phyloP scores from a whole-genome alignment of 2,329 filamentous ascomycete genomes.

The Trichophyton simii region DNA sequence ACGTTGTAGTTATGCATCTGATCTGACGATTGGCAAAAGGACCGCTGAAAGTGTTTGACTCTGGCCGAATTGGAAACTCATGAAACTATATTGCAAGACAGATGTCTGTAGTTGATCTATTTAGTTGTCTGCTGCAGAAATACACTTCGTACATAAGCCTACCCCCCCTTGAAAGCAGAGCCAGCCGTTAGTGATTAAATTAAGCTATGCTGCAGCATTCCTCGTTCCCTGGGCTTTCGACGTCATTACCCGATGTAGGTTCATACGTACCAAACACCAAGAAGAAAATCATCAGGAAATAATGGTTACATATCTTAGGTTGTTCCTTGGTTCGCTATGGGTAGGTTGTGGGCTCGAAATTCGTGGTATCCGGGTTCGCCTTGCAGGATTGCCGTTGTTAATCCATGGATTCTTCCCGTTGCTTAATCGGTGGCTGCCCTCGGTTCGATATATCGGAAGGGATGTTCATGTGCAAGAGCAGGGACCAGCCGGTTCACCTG shows the following conservation, averaged over 20 bases:
- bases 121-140: background rate
- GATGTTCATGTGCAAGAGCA: background rate
- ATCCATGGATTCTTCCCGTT: constrained; percentile 4
- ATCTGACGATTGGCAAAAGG: background rate
- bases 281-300: background rate
- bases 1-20: background rate
- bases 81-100: background rate
- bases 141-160: background rate
- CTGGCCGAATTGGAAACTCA: background rate
- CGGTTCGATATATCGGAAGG: background rate
- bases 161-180: background rate
- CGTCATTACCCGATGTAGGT: background rate
- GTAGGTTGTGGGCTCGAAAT: background rate
- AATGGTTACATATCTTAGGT: background rate
- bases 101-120: background rate
- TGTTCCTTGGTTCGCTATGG: constrained; percentile 1
- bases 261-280: background rate
- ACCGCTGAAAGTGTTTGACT: background rate
- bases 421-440: background rate
- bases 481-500: background rate
- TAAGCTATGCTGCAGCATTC: background rate
- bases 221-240: background rate
- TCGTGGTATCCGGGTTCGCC: background rate
- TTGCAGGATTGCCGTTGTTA: background rate
- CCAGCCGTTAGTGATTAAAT: background rate